These are phyloP conservation scores for Calocybe gambosa DNA, from an alignment of 1,284 basidiomycete species.

Conservation along the genomic window DNA sequence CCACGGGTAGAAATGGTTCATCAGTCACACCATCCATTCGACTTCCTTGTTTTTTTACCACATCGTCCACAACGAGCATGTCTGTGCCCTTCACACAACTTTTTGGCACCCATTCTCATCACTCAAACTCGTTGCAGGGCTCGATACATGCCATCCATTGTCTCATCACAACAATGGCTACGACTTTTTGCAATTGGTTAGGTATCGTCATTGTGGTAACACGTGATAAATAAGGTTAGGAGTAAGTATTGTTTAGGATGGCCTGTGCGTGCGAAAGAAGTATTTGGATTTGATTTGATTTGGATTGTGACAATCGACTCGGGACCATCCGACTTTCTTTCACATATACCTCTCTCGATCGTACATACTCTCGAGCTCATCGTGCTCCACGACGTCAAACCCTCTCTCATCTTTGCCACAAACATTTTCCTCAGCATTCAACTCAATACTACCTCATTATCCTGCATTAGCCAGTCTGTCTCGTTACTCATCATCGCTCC, in stretches of 20 bases:
- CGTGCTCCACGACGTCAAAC: constrained; percentile 25
- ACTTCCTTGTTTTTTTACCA: constrained; percentile 17
- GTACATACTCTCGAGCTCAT: constrained; percentile 25
- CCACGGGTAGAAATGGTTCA: constrained; percentile 10
- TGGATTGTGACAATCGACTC: constrained; percentile 30
- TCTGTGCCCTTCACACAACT: background rate
- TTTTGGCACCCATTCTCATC: background rate
- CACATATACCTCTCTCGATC: constrained; percentile 35
- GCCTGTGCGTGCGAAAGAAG: constrained; percentile 38
- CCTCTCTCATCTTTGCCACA: constrained; percentile 17
- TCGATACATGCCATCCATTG: background rate
- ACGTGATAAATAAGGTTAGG: constrained; percentile 31
- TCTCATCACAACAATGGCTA: background rate
- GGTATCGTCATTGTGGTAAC: constrained; percentile 11
- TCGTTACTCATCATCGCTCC: constrained; percentile 15
- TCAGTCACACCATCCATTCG: constrained; percentile 19
- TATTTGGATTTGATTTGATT: constrained; percentile 32
- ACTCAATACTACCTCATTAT: constrained; percentile 14
- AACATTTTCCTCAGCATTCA: constrained; percentile 10
- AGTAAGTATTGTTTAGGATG: constrained; percentile 27
- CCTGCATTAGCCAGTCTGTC: constrained; percentile 10
- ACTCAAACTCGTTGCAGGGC: background rate
- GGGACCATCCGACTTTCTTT: constrained; percentile 38
- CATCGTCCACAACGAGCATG: constrained; percentile 10
- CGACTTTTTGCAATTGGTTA: background rate